Percentiles rank a stretch among this genome's conserved stretches.
Conservation (phyloP, 2,329 filamentous ascomycete genomes). For the Nothomitra cinnamomea region DNA sequence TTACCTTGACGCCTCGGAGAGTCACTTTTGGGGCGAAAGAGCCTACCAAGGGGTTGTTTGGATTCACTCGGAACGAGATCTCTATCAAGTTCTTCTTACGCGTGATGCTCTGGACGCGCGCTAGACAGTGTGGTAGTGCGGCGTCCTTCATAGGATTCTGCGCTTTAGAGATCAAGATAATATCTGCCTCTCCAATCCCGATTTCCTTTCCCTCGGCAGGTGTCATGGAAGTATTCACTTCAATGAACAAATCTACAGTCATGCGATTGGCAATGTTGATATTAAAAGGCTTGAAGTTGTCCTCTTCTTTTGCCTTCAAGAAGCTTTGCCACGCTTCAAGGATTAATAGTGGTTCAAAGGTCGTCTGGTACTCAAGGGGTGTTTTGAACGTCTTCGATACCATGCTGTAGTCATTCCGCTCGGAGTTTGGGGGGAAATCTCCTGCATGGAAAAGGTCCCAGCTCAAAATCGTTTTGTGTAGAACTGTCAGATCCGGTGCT, state of each 20-base stretch:
- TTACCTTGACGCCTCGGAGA: constrained; percentile 65
- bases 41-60: constrained; percentile 41
- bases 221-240: constrained; percentile 73
- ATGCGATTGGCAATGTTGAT: constrained; percentile 77
- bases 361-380: constrained; percentile 65
- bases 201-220: constrained; percentile 53
- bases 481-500: constrained; percentile 67
- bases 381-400: constrained; percentile 66
- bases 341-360: constrained; percentile 77
- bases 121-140: constrained; percentile 62
- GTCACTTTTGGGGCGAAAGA: constrained; percentile 51
- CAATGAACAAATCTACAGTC: constrained; percentile 82
- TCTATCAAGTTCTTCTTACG: constrained; percentile 71
- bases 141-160: constrained; percentile 50
- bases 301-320: constrained; percentile 76
- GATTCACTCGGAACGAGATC: constrained; percentile 66
- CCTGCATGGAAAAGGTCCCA: constrained; percentile 93
- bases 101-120: constrained; percentile 62
- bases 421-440: constrained; percentile 62
- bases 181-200: constrained; percentile 65
- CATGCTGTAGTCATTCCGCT: constrained; percentile 50
- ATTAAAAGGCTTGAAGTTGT: constrained; percentile 62
- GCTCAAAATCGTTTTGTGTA: constrained; percentile 73
- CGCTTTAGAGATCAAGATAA: constrained; percentile 67
- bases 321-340: constrained; percentile 95